phyloP scores from a whole-genome alignment of 2,329 filamentous ascomycete species.

The Fusarium sp. region DNA sequence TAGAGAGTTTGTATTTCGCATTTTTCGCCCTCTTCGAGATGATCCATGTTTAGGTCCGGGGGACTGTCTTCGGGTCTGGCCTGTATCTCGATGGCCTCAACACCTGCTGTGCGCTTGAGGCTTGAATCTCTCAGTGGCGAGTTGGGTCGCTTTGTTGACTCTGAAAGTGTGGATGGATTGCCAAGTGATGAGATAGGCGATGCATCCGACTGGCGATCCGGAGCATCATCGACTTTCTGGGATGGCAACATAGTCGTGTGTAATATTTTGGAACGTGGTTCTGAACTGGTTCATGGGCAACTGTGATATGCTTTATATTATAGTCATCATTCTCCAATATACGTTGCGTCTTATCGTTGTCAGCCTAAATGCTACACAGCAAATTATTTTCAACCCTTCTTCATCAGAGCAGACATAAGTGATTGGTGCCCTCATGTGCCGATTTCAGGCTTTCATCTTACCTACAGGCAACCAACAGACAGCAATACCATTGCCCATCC shows the following conservation, averaged over 20 bases:
- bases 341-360: not conserved
- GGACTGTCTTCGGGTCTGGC: not conserved
- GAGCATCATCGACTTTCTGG: not conserved
- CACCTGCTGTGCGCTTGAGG: not conserved
- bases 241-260: not conserved
- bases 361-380: not conserved
- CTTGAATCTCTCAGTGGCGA: not conserved
- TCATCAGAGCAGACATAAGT: not conserved
- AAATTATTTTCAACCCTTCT: not conserved
- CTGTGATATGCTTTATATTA: not conserved
- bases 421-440: not conserved
- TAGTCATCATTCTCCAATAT: not conserved
- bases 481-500: not conserved
- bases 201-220: not conserved
- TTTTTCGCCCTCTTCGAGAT: not conserved
- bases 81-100: not conserved
- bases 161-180: not conserved
- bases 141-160: not conserved
- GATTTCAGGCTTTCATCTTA: not conserved
- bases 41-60: not conserved
- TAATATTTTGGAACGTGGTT: not conserved
- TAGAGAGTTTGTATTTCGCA: not conserved
- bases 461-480: not conserved
- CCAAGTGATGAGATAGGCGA: too few relatives aligned
- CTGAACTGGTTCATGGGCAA: not conserved